Conservation (phyloP, 805 yeast genomes). For the Helenozyma baotianmanensis region DNA sequence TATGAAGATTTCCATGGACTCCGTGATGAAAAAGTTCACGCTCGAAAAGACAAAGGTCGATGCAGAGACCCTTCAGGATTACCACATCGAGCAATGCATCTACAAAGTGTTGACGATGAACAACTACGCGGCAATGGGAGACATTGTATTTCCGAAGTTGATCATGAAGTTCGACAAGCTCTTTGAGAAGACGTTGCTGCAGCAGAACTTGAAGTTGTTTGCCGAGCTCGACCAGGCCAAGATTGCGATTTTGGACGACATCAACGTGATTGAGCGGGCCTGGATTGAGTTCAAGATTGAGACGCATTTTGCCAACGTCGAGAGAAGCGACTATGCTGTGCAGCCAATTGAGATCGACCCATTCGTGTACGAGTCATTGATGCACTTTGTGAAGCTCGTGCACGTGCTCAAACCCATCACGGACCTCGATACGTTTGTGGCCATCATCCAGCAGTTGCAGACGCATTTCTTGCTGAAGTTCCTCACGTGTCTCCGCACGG, state of each 20-base stretch:
- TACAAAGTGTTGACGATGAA: constrained; percentile 42
- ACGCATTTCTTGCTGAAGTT: constrained; percentile 30
- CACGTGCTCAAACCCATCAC: constrained; percentile 39
- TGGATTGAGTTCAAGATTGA: constrained; percentile 27
- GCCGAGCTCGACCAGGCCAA: constrained; percentile 40
- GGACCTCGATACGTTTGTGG: constrained; percentile 29
- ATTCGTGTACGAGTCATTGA: constrained; percentile 33
- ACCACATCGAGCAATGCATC: constrained; percentile 22
- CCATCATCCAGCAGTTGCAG: constrained; percentile 36
- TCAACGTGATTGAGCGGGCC: constrained; percentile 31
- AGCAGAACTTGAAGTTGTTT: constrained; percentile 36
- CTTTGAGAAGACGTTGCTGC: constrained; percentile 31
- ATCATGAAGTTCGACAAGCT: constrained; percentile 30
- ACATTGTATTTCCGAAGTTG: constrained; percentile 27
- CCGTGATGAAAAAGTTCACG: constrained; percentile 36
- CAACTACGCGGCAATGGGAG: constrained; percentile 34
- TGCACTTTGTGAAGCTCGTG: constrained; percentile 38
- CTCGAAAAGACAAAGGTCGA: constrained; percentile 9
- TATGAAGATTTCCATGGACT: constrained; percentile 36
- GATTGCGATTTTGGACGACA: constrained; percentile 37
- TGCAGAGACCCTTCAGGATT: constrained; percentile 9
- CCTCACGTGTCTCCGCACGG: constrained; percentile 26
- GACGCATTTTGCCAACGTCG: constrained; percentile 19
- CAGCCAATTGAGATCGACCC: constrained; percentile 26
- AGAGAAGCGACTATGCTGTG: not conserved